These are phyloP conservation scores for Triticum aestivum DNA, from an alignment of 176 grass and related monocot genomes.

Conservation along the genomic window DNA sequence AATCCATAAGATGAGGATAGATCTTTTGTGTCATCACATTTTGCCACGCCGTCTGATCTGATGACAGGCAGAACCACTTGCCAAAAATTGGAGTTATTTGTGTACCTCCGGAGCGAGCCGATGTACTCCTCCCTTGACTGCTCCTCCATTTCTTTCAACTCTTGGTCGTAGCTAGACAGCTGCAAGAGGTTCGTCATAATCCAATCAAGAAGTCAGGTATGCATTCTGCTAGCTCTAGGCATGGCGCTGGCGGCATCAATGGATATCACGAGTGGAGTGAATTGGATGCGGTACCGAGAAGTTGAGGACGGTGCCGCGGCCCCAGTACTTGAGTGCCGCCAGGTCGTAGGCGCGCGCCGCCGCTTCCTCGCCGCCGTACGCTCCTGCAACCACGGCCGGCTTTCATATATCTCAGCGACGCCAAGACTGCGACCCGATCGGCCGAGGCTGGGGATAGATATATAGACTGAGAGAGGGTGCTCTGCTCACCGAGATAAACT, in stretches of 20 bases:
- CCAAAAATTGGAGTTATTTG: not conserved
- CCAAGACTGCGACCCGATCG: not conserved
- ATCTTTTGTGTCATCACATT: not conserved
- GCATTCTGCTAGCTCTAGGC: not conserved
- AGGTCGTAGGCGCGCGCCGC: slow-evolving; percentile 81
- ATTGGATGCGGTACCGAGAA: slow-evolving; percentile 48
- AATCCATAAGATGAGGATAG: not conserved
- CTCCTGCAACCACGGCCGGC: slow-evolving; percentile 35
- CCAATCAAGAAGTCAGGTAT: not conserved
- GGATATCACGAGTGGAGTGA: not conserved
- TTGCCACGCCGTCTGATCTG: not conserved
- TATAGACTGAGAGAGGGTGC: not conserved
- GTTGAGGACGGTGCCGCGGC: slow-evolving; percentile 69
- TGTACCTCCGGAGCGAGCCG: slow-evolving; percentile 55
- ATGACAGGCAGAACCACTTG: not conserved
- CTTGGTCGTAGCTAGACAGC: slow-evolving; percentile 47
- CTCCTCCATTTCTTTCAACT: slow-evolving; percentile 54
- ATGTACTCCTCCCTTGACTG: slow-evolving; percentile 70
- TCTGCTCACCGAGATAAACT: slow-evolving; percentile 76
- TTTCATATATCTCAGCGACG: not conserved
- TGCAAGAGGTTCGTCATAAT: slow-evolving; percentile 9
- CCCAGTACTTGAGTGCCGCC: slow-evolving; percentile 93
- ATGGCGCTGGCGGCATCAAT: not conserved
- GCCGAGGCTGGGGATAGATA: not conserved
- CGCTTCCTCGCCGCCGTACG: slow-evolving; percentile 78